Evolutionary conservation across 2,329 filamentous ascomycete genomes (phyloP), one percentile per base, ranked within the genome.

Genomic region (Claviceps pusilla): DNA sequence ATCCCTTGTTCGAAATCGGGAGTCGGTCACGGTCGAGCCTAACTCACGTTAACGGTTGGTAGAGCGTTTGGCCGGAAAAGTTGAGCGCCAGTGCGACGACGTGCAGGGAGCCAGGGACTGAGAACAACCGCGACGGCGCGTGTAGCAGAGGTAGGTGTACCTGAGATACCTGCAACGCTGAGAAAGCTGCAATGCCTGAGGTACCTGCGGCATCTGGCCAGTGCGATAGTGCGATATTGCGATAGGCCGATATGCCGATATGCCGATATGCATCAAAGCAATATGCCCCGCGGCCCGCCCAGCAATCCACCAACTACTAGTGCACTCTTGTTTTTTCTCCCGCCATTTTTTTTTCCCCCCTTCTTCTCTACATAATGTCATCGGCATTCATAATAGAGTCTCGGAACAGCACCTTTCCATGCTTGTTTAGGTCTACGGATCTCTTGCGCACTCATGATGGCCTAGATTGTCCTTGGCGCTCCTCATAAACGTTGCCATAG

Each of bases 321-420:
- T 53, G n/a, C n/a, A n/a, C n/a, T n/a, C n/a, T n/a, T n/a, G n/a
- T n/a, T n/a, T n/a, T n/a, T n/a, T n/a, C n/a, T n/a, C n/a, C n/a
- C n/a, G n/a, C n/a, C n/a, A n/a, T n/a, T n/a, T n/a, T n/a, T 65
- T 65, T 37, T 24, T 3, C 24, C 24, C 24, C 24, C 6, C 6
- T 69, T 65, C 69, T 69, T 69, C 72, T 73, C 76, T 72, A 69
- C 71, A 72, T 76, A 91, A 87, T 88, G 83, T 88, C 82, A 80
- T 76, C 68, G 83, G 84, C 89, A 84, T 86, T 84, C 82, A 87
- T 87, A 87, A 91, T 97, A 97, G 93, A 98, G 93, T 98, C 93
- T 94, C 91, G 90, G 86, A 86, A 83, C 82, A 87, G 82, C 86
- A 82, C 71, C 68, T 68, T 63, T 90, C 87, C 88, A 79, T 97